Conservation (phyloP, 2,329 filamentous ascomycete species). For the Neospermospora avenae region DNA sequence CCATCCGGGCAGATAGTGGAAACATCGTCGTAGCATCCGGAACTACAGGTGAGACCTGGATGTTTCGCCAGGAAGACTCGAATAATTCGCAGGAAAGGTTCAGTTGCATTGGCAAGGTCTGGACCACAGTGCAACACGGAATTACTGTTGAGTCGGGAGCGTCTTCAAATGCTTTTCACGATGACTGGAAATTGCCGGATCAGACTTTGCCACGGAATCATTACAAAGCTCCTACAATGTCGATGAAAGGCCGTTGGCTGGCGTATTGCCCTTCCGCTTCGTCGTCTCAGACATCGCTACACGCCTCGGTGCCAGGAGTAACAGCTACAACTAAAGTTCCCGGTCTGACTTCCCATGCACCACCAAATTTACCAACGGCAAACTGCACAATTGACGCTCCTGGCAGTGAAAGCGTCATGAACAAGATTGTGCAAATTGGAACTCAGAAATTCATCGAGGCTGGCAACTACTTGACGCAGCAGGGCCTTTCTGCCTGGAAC, state of each 20-base stretch:
- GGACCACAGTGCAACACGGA: slow-evolving; percentile 76
- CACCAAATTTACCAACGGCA: slow-evolving; percentile 64
- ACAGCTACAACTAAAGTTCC: slow-evolving; percentile 50
- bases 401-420: slow-evolving; percentile 67
- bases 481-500: slow-evolving; percentile 74
- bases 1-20: slow-evolving; percentile 68
- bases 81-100: slow-evolving; percentile 24
- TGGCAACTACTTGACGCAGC: slow-evolving; percentile 75
- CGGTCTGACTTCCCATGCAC: slow-evolving; percentile 56
- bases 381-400: slow-evolving; percentile 71
- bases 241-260: slow-evolving; percentile 71
- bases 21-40: slow-evolving; percentile 76
- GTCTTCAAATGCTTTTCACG: slow-evolving; percentile 18
- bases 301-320: slow-evolving; percentile 60
- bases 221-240: slow-evolving; percentile 61
- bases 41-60: slow-evolving; percentile 79
- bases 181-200: slow-evolving; percentile 41
- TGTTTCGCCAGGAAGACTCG: slow-evolving; percentile 60
- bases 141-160: slow-evolving; percentile 39
- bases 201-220: slow-evolving; percentile 35
- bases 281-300: slow-evolving; percentile 66
- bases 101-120: slow-evolving; percentile 79
- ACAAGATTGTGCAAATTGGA: slow-evolving; percentile 74
- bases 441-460: slow-evolving; percentile 73
- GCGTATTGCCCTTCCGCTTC: slow-evolving; percentile 71